These are phyloP conservation scores for Cicer cuneatum DNA, from an alignment of 306 rosid species.

Conservation along the genomic window DNA sequence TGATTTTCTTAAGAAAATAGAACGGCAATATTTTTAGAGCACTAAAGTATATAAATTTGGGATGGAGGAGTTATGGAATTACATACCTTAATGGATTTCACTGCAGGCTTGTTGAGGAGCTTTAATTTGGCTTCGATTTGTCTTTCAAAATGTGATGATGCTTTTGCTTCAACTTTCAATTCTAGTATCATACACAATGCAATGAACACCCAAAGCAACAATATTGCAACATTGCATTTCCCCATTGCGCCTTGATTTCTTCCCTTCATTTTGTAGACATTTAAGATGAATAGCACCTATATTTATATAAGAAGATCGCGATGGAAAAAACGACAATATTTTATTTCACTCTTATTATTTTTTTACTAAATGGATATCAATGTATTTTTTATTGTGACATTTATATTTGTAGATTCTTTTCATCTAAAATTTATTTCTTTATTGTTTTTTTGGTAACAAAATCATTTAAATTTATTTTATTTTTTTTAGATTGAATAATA, in stretches of 20 bases:
- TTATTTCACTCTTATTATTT: too few species aligned
- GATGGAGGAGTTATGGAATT: background rate
- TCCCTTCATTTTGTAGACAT: background rate
- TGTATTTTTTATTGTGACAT: too few species aligned
- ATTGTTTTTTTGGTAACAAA: too few species aligned
- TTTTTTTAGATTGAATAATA: too few species aligned
- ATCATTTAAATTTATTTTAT: too few species aligned
- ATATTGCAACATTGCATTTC: background rate
- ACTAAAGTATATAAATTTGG: background rate
- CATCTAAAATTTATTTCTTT: too few species aligned
- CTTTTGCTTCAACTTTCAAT: slow-evolving; percentile 27
- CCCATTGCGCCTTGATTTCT: slow-evolving; percentile 33
- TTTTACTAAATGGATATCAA: too few species aligned
- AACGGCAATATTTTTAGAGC: too few species aligned
- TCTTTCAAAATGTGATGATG: background rate
- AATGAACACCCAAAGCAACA: slow-evolving; percentile 40
- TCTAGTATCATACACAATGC: background rate
- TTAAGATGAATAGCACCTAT: background rate
- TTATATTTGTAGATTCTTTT: too few species aligned
- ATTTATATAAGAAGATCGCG: background rate
- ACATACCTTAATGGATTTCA: slow-evolving; percentile 56
- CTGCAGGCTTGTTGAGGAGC: slow-evolving; percentile 58
- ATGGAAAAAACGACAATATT: background rate
- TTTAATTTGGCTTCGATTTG: slow-evolving; percentile 51
- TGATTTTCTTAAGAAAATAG: too few species aligned